These are phyloP conservation scores for Prunus davidiana DNA, from an alignment of 306 rosid genomes.

Conservation along the genomic window DNA sequence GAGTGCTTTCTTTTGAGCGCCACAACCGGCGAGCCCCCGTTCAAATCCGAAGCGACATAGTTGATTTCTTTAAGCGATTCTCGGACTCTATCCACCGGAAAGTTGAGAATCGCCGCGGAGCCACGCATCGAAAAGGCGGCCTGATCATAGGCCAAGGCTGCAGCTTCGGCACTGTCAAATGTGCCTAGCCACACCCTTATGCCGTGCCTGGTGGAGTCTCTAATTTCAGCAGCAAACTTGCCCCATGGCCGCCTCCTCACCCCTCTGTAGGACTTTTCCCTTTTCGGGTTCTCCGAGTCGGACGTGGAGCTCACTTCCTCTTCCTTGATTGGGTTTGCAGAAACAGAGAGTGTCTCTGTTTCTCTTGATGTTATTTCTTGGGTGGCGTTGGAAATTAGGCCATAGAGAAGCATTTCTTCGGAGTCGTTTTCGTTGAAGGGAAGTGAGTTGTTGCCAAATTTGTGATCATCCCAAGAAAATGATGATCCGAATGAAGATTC, in stretches of 20 bases:
- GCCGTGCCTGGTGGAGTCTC: slow-evolving; percentile 85
- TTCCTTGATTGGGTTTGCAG: slow-evolving; percentile 38
- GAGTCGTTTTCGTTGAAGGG: slow-evolving; percentile 92
- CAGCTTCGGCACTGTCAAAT: slow-evolving; percentile 88
- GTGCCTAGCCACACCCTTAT: slow-evolving; percentile 94
- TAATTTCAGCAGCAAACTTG: slow-evolving; percentile 88
- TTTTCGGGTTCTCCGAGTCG: slow-evolving; percentile 21
- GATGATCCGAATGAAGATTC: slow-evolving; percentile 60
- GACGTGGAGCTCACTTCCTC: slow-evolving; percentile 58
- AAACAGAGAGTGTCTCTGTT: neutral
- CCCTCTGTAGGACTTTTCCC: slow-evolving; percentile 72
- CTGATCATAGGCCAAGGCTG: slow-evolving; percentile 91
- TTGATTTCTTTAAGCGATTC: slow-evolving; percentile 74
- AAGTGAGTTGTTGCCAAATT: slow-evolving; percentile 33
- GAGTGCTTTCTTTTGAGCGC: slow-evolving; percentile 91
- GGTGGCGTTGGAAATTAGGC: slow-evolving; percentile 45
- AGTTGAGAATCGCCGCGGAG: slow-evolving; percentile 71
- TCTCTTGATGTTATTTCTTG: neutral
- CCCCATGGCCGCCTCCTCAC: slow-evolving; percentile 95
- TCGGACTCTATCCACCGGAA: slow-evolving; percentile 65
- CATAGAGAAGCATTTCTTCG: slow-evolving; percentile 84
- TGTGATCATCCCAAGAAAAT: slow-evolving; percentile 34
- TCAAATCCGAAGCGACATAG: slow-evolving; percentile 15
- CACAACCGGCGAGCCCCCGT: slow-evolving; percentile 79
- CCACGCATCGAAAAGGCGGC: slow-evolving; percentile 95